Conservation (phyloP, 768 basidiomycete genomes). For the Leccinum variicolor region DNA sequence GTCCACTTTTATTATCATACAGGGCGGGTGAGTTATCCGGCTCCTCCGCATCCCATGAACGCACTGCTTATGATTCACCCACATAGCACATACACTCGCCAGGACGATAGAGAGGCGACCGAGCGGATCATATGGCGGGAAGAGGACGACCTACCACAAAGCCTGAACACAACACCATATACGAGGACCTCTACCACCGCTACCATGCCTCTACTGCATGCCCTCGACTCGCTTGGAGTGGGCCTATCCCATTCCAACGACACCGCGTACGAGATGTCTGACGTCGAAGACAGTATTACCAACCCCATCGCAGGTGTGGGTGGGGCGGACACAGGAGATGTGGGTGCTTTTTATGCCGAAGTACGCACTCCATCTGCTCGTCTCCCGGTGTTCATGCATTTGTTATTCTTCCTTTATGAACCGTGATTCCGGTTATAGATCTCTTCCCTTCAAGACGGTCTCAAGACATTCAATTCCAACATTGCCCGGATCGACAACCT, state of each 20-base stretch:
- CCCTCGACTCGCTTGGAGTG: too few species aligned
- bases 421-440: constrained; percentile 55
- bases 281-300: constrained; percentile 31
- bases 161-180: too few species aligned
- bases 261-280: constrained; percentile 67
- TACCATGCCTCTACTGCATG: too few species aligned
- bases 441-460: constrained; percentile 66
- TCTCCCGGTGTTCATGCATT: not conserved
- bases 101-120: too few species aligned
- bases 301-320: constrained; percentile 41
- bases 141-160: too few species aligned
- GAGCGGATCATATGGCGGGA: too few species aligned
- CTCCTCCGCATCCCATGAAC: too few species aligned
- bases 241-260: constrained; percentile 28
- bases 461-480: constrained; percentile 67
- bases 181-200: too few species aligned
- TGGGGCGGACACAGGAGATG: constrained; percentile 49
- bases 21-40: too few species aligned
- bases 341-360: constrained; percentile 73
- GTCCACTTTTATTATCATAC: too few species aligned
- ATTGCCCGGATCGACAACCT: constrained; percentile 64
- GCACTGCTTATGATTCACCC: too few species aligned
- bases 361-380: constrained; percentile 35
- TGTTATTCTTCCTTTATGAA: not conserved
- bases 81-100: too few species aligned